phyloP scores from a whole-genome alignment of 2,329 filamentous ascomycete species.

The Fusarium pseudograminearum region DNA sequence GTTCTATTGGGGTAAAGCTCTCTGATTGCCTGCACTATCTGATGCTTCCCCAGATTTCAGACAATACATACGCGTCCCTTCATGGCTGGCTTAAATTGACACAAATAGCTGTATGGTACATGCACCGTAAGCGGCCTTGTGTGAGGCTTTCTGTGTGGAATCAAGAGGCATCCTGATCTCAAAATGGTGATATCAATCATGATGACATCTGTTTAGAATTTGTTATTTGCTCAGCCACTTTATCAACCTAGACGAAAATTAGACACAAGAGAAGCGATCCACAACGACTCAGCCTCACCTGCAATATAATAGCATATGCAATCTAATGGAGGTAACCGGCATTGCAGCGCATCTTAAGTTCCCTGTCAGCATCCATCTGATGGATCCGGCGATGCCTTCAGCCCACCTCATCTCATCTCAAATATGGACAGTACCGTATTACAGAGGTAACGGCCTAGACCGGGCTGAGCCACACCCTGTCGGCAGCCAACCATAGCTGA shows the following conservation, averaged over 20 bases:
- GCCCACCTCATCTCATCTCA: slow-evolving; percentile 11
- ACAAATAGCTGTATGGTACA: background rate
- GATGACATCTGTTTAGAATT: background rate
- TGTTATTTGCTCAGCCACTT: slow-evolving; percentile 23
- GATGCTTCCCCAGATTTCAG: slow-evolving; percentile 13
- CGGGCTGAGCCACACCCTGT: slow-evolving; percentile 20
- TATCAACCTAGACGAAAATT: slow-evolving; percentile 19
- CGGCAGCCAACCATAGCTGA: slow-evolving; percentile 25
- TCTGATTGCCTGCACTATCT: background rate
- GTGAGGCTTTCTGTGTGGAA: slow-evolving; percentile 22
- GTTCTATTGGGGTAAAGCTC: background rate
- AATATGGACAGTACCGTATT: background rate
- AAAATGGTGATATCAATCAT: slow-evolving; percentile 17
- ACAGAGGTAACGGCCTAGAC: background rate
- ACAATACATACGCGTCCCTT: background rate
- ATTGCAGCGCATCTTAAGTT: slow-evolving; percentile 6
- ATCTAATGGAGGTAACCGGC: slow-evolving; percentile 8
- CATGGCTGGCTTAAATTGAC: background rate
- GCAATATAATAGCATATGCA: slow-evolving; percentile 1
- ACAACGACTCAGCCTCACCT: slow-evolving; percentile 32
- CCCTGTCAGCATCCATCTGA: slow-evolving; percentile 22
- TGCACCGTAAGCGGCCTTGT: slow-evolving; percentile 6
- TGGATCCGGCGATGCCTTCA: slow-evolving; percentile 28
- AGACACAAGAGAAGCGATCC: slow-evolving; percentile 12
- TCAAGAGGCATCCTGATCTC: slow-evolving; percentile 21